These are phyloP conservation scores for Metarhizium sp. DNA, from an alignment of 2,329 filamentous ascomycete genomes.

Conservation along the genomic window DNA sequence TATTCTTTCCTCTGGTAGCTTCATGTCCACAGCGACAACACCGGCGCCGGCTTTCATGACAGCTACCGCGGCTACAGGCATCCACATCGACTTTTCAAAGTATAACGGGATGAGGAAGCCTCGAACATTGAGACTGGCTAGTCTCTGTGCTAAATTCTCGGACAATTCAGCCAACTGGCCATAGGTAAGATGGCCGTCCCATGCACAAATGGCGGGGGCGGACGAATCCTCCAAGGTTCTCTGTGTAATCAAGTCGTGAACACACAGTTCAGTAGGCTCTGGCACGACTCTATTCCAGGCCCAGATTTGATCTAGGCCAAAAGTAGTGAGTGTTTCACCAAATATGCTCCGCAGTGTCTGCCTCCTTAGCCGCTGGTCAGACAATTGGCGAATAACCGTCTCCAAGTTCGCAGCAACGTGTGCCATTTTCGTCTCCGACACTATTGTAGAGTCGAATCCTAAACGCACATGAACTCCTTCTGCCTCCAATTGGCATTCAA, in stretches of 20 bases:
- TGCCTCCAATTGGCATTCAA: conserved; percentile 8
- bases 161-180: conserved; percentile 6
- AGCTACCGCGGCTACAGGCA: conserved; percentile 1
- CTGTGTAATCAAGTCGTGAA: conserved; percentile 14
- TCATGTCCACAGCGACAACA: conserved; percentile 6
- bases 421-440: background rate
- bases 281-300: conserved; percentile 11
- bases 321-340: background rate
- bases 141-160: conserved; percentile 1
- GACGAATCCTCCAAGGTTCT: conserved; percentile 5
- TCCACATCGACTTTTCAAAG: conserved; percentile 5
- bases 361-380: background rate
- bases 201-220: conserved; percentile 12
- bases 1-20: conserved; percentile 9
- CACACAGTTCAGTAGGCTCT: conserved; percentile 3
- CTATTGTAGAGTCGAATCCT: background rate
- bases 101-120: background rate
- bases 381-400: background rate
- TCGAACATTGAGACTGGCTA: background rate
- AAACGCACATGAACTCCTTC: background rate
- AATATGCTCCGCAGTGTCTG: background rate
- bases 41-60: background rate
- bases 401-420: background rate
- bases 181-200: conserved; percentile 16
- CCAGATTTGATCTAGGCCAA: conserved; percentile 5